Base-by-base conservation (phyloP, 163 green algal genomes). In the Chlamydomonas reinhardtii region DNA sequence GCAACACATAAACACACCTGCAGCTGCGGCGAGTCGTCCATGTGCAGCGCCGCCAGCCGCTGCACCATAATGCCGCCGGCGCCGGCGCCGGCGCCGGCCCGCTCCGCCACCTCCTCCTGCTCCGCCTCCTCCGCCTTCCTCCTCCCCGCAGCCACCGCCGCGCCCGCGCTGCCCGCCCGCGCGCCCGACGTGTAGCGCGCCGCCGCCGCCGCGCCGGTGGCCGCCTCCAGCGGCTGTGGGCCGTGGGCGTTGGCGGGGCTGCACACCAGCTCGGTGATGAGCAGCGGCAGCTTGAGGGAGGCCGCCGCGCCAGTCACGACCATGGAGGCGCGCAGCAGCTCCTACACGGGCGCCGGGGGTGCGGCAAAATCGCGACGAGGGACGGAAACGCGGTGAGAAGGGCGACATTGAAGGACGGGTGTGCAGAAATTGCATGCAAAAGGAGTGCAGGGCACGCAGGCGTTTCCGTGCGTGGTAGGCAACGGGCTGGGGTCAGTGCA, bases 281-380 rank as follows among this genome's bases (percentile, higher is more conserved):
- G 62, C 29, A 94, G 68, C 0, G 84, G 85, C 85, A 92, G 85
- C 64, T 86, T 32, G 64, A 95, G 84, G 64, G 71, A 69, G 54
- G 32, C 70, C 16, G 84, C 32, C 25, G 84, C 37, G 56, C 89
- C 91, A n/a, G 90, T 89, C 31, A 70, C 24, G 19, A 83, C 27
- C 76, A 95, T 82, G 48, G 84, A 80, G 27, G 91, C 90, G 0
- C 69, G 65, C 71, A 95, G 32, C 54, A 95, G 88, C 56, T 95
- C 77, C 64, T 89, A 62, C 73, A 39, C n/a, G n/a, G n/a, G n/a
- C n/a, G n/a, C n/a, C n/a, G n/a, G n/a, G n/a, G n/a, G n/a, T n/a
- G n/a, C n/a, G n/a, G n/a, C n/a, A n/a, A n/a, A n/a, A n/a, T n/a
- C n/a, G n/a, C n/a, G n/a, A n/a, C n/a, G n/a, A n/a, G n/a, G n/a